These are phyloP conservation scores for Colletotrichum costaricense DNA, from an alignment of 2,329 filamentous ascomycete genomes.

Conservation along the genomic window DNA sequence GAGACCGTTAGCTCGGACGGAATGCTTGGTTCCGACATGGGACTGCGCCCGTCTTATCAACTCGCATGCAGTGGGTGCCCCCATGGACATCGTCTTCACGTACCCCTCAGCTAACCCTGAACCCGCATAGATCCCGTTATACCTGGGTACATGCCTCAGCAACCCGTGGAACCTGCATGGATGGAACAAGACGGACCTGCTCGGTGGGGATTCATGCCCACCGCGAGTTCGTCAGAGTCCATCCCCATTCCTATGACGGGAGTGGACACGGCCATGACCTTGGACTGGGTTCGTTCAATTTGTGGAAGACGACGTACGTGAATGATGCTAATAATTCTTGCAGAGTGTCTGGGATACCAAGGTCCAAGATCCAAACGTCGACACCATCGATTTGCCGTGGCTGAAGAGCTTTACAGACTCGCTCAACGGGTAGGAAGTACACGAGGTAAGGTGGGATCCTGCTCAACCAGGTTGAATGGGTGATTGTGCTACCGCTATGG, in stretches of 20 bases:
- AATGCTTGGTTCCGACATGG: not conserved
- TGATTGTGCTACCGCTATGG: not conserved
- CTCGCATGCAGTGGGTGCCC: conserved; percentile 19
- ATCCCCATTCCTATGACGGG: not conserved
- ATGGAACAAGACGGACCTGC: not conserved
- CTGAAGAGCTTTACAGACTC: not conserved
- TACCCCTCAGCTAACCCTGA: not conserved
- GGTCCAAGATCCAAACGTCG: conserved; percentile 37
- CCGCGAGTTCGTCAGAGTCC: not conserved
- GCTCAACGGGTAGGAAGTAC: not conserved
- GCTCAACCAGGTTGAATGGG: not conserved
- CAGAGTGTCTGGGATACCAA: conserved; percentile 42
- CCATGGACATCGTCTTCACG: not conserved
- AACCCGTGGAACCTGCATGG: not conserved
- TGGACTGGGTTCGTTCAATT: conserved; percentile 33
- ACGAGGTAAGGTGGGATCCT: not conserved
- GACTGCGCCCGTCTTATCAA: conserved; percentile 30
- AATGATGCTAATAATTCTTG: not conserved
- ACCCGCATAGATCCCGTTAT: not conserved
- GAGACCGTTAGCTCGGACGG: conserved; percentile 24
- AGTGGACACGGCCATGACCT: not conserved
- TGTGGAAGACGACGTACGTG: not conserved
- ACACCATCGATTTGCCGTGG: not conserved
- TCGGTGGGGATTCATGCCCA: not conserved
- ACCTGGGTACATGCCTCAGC: not conserved